phyloP scores from a whole-genome alignment of 2,329 filamentous ascomycete species.

The Aaosphaeria arxii region DNA sequence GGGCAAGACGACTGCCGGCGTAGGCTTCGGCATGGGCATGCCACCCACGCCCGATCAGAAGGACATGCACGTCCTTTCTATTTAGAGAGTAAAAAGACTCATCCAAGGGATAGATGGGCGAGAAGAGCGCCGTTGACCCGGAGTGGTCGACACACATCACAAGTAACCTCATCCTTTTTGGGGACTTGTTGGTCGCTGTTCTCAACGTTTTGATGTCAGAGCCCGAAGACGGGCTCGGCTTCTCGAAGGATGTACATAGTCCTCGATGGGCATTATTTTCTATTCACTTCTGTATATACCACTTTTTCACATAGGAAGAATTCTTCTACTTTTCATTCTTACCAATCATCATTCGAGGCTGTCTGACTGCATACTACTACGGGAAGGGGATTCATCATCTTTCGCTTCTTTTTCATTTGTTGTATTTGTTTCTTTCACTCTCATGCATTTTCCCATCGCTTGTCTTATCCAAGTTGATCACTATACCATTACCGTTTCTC shows the following conservation, averaged over 20 bases:
- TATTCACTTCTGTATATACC: slow-evolving; percentile 6
- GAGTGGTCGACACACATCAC: slow-evolving; percentile 25
- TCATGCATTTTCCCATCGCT: background rate
- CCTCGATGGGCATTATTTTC: slow-evolving; percentile 5
- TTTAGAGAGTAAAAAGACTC: slow-evolving; percentile 17
- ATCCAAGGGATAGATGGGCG: slow-evolving; percentile 8
- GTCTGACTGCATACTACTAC: background rate
- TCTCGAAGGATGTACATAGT: slow-evolving; percentile 2
- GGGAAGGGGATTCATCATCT: background rate
- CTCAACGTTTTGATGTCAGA: slow-evolving; percentile 14
- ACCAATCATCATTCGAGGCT: background rate
- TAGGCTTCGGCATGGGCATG: slow-evolving; percentile 24
- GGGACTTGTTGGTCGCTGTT: slow-evolving; percentile 39
- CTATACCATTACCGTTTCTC: no score
- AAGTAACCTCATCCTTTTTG: slow-evolving; percentile 9
- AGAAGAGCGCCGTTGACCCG: slow-evolving; percentile 36
- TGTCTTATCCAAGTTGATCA: no score
- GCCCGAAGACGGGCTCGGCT: background rate
- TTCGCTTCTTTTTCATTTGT: background rate
- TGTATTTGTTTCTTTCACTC: background rate
- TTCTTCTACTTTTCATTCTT: background rate
- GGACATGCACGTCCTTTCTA: slow-evolving; percentile 46
- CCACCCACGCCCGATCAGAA: slow-evolving; percentile 24
- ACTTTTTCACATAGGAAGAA: background rate
- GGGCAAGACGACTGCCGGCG: slow-evolving; percentile 22